phyloP scores from a whole-genome alignment of 345 rosid species.

The Eutrema yunnanense region DNA sequence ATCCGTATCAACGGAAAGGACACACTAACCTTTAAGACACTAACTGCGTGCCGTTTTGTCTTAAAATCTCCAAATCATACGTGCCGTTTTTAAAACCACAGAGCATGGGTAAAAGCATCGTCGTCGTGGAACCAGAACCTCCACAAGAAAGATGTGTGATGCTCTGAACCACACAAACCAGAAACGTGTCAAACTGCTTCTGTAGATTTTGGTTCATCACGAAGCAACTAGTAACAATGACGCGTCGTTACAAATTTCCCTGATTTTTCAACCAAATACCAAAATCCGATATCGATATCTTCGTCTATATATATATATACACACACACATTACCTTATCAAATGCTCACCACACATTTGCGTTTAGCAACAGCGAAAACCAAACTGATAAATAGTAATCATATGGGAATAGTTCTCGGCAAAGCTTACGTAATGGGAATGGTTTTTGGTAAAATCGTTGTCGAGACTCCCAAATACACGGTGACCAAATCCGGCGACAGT shows the following conservation, averaged over 20 bases:
- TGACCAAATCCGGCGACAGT: slow-evolving; percentile 38
- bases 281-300: not conserved
- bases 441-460: slow-evolving; percentile 66
- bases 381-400: slow-evolving; percentile 15
- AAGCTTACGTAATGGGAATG: slow-evolving; percentile 53
- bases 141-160: not conserved
- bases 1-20: not conserved
- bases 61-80: not conserved
- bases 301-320: not conserved
- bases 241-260: not conserved
- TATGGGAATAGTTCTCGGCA: slow-evolving; percentile 11
- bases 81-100: not conserved
- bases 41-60: not conserved
- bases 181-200: slow-evolving; percentile 19
- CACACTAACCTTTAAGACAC: not conserved
- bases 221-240: not conserved
- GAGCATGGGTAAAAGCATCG: not conserved
- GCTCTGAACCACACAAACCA: slow-evolving; percentile 11
- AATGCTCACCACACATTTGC: slow-evolving; percentile 19
- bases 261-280: not conserved
- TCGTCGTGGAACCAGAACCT: slow-evolving; percentile 24
- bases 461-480: slow-evolving; percentile 65
- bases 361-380: not conserved
- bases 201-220: not conserved
- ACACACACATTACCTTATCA: not conserved